These are phyloP conservation scores for Macrotyloma uniflorum DNA, from an alignment of 306 rosid species.

Conservation along the genomic window DNA sequence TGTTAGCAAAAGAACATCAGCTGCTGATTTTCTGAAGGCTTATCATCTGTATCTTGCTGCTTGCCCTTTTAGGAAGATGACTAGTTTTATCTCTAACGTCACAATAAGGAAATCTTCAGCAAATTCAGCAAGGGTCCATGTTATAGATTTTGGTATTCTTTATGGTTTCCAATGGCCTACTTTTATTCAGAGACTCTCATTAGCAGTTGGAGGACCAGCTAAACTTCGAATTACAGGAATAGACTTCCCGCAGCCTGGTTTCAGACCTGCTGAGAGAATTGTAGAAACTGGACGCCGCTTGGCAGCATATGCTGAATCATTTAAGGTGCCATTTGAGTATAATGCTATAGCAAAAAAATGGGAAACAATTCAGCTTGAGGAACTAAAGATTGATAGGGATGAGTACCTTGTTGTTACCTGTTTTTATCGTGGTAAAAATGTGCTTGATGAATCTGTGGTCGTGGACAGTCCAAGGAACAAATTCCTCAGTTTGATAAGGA, in stretches of 20 bases:
- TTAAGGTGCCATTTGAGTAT: constrained; percentile 81
- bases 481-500: constrained; percentile 71
- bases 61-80: constrained; percentile 81
- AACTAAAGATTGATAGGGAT: constrained; percentile 76
- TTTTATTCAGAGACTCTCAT: constrained; percentile 65
- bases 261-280: constrained; percentile 92
- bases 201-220: constrained; percentile 75
- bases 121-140: constrained; percentile 63
- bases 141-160: constrained; percentile 90
- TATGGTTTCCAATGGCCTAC: constrained; percentile 99
- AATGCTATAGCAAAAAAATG: constrained; percentile 83
- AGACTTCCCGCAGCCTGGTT: constrained; percentile 94
- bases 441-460: constrained; percentile 82
- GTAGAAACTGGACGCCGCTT: constrained; percentile 90
- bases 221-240: constrained; percentile 88
- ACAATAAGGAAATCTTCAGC: constrained; percentile 50
- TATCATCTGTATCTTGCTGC: constrained; percentile 83
- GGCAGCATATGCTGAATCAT: constrained; percentile 74
- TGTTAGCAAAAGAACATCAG: constrained; percentile 66
- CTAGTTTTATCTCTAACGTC: constrained; percentile 66
- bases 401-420: constrained; percentile 78
- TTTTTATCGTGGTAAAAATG: constrained; percentile 73
- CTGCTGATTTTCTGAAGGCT: constrained; percentile 79
- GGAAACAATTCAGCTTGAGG: constrained; percentile 83
- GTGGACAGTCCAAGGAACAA: constrained; percentile 72